phyloP scores from a whole-genome alignment of 208 protist genomes.

The Leishmania lainsoni region DNA sequence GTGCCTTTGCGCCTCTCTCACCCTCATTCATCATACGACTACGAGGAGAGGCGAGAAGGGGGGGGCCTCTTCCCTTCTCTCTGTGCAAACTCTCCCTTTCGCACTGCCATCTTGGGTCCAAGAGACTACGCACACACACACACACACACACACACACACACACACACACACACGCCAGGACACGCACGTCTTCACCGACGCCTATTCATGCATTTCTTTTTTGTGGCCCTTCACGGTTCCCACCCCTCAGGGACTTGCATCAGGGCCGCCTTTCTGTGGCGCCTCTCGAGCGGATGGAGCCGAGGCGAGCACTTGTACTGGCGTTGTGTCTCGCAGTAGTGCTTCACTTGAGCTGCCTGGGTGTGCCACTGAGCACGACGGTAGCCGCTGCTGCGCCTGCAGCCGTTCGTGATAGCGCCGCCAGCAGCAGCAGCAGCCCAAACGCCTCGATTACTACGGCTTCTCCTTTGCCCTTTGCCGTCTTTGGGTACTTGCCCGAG shows the following conservation, averaged over 20 bases:
- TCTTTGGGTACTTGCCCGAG: conserved; percentile 80
- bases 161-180: neutral
- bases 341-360: neutral
- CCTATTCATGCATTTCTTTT: neutral
- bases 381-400: neutral
- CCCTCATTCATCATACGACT: no score
- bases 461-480: conserved; percentile 33
- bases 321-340: neutral
- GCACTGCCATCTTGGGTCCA: neutral
- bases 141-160: neutral
- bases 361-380: neutral
- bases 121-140: neutral
- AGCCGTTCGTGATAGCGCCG: neutral
- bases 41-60: no score
- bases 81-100: neutral
- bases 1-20: neutral
- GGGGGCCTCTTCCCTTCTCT: neutral
- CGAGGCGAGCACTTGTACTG: neutral
- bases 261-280: neutral
- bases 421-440: no score
- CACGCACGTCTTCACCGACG: neutral
- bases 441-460: neutral
- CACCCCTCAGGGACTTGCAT: neutral
- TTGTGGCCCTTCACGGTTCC: neutral
- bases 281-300: neutral